These are phyloP conservation scores for Moricandia arvensis DNA, from an alignment of 345 rosid genomes.

Conservation along the genomic window DNA sequence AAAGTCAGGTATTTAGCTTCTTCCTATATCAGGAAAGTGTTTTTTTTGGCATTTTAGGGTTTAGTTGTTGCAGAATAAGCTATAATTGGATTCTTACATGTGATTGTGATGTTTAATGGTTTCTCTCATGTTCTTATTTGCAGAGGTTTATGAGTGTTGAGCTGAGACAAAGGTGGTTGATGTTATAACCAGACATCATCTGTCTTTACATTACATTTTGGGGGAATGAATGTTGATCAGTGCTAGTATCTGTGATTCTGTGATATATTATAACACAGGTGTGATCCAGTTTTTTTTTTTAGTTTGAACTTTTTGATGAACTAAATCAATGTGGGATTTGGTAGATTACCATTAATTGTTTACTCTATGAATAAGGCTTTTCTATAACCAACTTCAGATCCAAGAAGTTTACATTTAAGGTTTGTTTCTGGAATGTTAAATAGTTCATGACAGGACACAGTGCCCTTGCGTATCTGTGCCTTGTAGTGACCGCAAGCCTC, in stretches of 20 bases:
- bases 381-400: neutral
- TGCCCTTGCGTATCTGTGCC: neutral
- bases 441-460: neutral
- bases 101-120: neutral
- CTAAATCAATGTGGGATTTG: neutral
- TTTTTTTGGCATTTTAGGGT: too few species aligned
- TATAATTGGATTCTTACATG: neutral
- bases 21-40: too few species aligned
- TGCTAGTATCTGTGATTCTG: slow-evolving; percentile 5
- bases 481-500: neutral
- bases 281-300: neutral
- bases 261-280: slow-evolving; percentile 21
- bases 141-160: slow-evolving; percentile 44
- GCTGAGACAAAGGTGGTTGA: too few species aligned
- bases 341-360: slow-evolving; percentile 1
- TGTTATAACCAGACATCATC: neutral
- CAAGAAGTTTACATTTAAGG: neutral
- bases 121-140: too few species aligned
- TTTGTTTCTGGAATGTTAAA: neutral
- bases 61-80: neutral
- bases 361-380: slow-evolving; percentile 12
- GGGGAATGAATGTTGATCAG: slow-evolving; percentile 14
- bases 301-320: slow-evolving; percentile 7
- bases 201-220: slow-evolving; percentile 6
- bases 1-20: slow-evolving; percentile 53